Base-by-base conservation (phyloP, 164 flowering plant species). In the Chloranthus sessilifolius region DNA sequence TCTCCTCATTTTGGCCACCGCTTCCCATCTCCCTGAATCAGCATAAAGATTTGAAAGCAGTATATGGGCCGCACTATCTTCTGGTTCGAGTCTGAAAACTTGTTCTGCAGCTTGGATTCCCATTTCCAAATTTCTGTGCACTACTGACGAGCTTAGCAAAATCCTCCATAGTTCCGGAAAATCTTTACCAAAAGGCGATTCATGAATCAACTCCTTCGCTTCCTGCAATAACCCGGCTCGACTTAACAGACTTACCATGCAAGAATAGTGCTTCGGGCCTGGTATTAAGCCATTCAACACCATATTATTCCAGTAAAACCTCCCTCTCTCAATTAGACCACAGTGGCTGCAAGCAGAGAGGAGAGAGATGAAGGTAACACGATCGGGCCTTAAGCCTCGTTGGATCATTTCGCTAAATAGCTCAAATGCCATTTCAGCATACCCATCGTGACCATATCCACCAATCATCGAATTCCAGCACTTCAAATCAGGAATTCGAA, bases 391-490 rank as follows among this genome's bases (percentile, higher is more conserved):
- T 2, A 73, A 52, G 14, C 75, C 79, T 20, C 50, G 63, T 33
- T 40, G 42, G 15, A 67, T 4, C 50, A 85, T 71, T 48, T 65
- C 60, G 19, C 66, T 65, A 33, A 77, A 83, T 2, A 85, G 52
- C 46, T 57, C 48, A 28, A 80, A 57, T n/a, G 88, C 88, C 42
- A 74, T 73, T 7, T 72, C 74, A 31, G 76, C 82, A 68, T 60
- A 72, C 28, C 95, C 96, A 73, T 87, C 87, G 65, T 77, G 77
- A 42, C 88, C 59, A 41, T 71, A 88, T 8, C 84, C 94, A 15
- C 86, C 82, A 39, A 88, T 75, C 82, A 91, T 77, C 11, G 95
- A 64, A 67, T 88, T 91, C 92, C 86, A 88, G 55, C 88, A 82
- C 60, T 73, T 85, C 50, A 88, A 67, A 64, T 88, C 95, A 21